These are phyloP conservation scores for Coemansia sp. DNA, from an alignment of 192 early-diverging fungal species.

Conservation along the genomic window DNA sequence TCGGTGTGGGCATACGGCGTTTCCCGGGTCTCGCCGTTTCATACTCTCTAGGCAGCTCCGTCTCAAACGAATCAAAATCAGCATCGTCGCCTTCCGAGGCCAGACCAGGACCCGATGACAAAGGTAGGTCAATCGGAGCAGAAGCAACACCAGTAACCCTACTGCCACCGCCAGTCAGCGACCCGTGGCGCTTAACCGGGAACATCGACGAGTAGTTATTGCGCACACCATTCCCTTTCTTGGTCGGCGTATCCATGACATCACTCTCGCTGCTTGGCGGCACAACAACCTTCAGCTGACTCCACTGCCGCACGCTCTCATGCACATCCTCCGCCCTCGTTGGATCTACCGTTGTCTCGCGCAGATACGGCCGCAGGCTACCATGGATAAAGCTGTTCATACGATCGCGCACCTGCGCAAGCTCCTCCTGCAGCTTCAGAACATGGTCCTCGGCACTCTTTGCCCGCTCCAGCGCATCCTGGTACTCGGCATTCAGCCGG, in stretches of 20 bases:
- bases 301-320: slow-evolving; percentile 34
- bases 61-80: no score
- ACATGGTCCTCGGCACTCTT: slow-evolving; percentile 9
- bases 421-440: slow-evolving; percentile 5
- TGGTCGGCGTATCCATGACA: slow-evolving; percentile 14
- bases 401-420: slow-evolving; percentile 8
- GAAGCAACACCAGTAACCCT: no score
- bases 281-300: slow-evolving; percentile 33
- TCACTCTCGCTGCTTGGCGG: slow-evolving; percentile 9
- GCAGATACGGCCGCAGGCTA: slow-evolving; percentile 25
- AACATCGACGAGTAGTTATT: no score
- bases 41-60: no score
- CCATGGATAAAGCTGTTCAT: slow-evolving; percentile 25
- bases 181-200: no score
- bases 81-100: no score
- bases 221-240: no score
- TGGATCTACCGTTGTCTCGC: slow-evolving; percentile 33
- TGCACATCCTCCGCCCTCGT: slow-evolving; percentile 29
- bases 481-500: slow-evolving; percentile 20
- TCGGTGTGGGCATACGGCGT: no score
- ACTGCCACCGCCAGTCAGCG: no score
- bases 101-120: no score
- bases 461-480: slow-evolving; percentile 9
- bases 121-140: no score
- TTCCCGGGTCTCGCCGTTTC: no score